phyloP scores from a whole-genome alignment of 164 flowering plant genomes.

The Annona squamosa region DNA sequence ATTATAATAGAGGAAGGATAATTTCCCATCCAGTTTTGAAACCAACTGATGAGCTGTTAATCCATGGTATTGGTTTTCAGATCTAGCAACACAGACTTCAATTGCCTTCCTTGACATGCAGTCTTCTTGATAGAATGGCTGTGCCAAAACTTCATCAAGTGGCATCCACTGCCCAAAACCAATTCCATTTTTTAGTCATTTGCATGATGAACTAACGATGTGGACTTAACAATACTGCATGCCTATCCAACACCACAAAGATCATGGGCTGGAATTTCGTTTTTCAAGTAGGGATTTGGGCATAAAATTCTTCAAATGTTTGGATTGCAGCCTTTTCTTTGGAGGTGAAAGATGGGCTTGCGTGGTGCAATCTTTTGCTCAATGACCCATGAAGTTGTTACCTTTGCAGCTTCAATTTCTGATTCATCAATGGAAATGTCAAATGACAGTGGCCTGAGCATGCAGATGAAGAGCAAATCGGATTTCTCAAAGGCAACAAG shows the following conservation, averaged over 20 bases:
- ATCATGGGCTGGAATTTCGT: neutral
- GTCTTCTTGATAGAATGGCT: constrained; percentile 45
- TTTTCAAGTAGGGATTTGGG: neutral
- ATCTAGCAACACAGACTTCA: constrained; percentile 37
- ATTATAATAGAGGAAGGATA: constrained; percentile 39
- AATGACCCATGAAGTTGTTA: constrained; percentile 3
- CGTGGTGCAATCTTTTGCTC: neutral
- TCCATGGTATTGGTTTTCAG: constrained; percentile 32
- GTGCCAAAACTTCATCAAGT: constrained; percentile 39
- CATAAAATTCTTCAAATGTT: too few species aligned
- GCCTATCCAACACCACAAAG: neutral
- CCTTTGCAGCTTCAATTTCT: constrained; percentile 65
- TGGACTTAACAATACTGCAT: neutral
- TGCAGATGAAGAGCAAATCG: constrained; percentile 61
- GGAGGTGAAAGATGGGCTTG: neutral
- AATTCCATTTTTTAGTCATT: neutral
- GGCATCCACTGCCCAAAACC: constrained; percentile 47
- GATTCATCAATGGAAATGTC: constrained; percentile 45
- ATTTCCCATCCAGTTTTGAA: constrained; percentile 54
- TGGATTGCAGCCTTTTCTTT: neutral
- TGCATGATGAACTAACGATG: neutral
- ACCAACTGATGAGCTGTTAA: constrained; percentile 34
- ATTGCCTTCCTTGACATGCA: constrained; percentile 39
- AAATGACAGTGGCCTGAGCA: constrained; percentile 51
- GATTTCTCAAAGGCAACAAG: constrained; percentile 54